Evolutionary conservation across 2,329 filamentous ascomycete genomes (phyloP).

Genomic region (Celoporthe dispersa): DNA sequence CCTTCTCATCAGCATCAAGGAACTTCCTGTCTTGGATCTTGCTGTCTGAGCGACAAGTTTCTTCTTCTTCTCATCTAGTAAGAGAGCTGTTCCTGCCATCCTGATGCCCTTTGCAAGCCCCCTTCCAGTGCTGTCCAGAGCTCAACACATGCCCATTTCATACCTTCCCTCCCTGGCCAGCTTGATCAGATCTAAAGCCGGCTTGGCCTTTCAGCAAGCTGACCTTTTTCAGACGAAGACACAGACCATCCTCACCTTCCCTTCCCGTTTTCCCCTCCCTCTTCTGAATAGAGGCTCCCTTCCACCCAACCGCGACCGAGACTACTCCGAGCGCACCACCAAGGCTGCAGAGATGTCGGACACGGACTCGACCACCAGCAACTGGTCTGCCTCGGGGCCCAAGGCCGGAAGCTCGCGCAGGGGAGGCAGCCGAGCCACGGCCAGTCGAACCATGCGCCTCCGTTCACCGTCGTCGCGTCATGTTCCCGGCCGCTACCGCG

Average conservation of each 20-base stretch:
- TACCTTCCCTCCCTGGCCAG: background rate
- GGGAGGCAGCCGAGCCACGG: background rate
- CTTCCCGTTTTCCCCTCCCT: background rate
- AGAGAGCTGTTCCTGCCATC: background rate
- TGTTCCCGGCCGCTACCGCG: slow-evolving; percentile 32
- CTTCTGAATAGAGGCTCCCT: too few species aligned
- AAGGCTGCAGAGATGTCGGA: background rate
- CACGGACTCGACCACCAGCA: background rate
- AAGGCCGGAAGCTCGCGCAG: background rate
- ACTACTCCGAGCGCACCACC: background rate
- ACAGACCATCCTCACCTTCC: background rate
- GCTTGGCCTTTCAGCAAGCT: background rate
- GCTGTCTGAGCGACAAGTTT: background rate
- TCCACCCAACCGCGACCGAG: background rate
- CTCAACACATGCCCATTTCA: background rate
- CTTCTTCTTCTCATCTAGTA: background rate
- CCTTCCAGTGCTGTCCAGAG: background rate
- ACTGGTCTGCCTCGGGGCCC: background rate
- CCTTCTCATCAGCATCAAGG: background rate
- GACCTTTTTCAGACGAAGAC: background rate
- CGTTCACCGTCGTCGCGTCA: background rate
- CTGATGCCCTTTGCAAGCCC: background rate
- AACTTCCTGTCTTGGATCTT: background rate
- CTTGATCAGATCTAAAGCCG: too few species aligned
- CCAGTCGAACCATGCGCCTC: background rate